Conservation (phyloP, 2,329 filamentous ascomycete species). For the Didymella sp. region DNA sequence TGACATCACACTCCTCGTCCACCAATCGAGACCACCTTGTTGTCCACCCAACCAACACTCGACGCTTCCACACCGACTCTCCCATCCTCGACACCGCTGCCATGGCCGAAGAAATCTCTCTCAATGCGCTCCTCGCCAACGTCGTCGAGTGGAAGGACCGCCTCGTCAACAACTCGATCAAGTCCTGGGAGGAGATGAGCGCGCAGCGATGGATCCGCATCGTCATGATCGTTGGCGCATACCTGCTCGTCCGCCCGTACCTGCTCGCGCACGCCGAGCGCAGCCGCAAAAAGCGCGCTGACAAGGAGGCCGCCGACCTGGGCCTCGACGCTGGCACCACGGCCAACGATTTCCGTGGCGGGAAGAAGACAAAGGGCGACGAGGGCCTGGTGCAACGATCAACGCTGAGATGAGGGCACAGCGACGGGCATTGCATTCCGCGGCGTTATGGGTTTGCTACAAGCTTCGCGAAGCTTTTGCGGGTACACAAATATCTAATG, state of each 20-base stretch:
- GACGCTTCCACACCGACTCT: neutral
- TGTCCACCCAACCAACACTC: neutral
- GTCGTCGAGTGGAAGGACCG: conserved; percentile 46
- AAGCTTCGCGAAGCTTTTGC: conserved; percentile 34
- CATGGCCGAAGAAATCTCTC: conserved; percentile 27
- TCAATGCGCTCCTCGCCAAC: conserved; percentile 26
- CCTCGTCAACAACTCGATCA: conserved; percentile 51
- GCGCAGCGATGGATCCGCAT: conserved; percentile 67
- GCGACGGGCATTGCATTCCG: conserved; percentile 17
- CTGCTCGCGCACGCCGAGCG: conserved; percentile 71
- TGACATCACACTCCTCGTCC: conserved; percentile 3
- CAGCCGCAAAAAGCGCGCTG: conserved; percentile 68
- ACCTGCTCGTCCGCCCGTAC: conserved; percentile 74
- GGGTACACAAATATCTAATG: conserved; percentile 24
- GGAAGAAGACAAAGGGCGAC: conserved; percentile 56
- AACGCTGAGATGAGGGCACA: conserved; percentile 44
- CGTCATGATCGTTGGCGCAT: conserved; percentile 73
- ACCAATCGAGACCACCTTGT: neutral
- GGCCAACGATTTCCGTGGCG: conserved; percentile 45
- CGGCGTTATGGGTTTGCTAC: conserved; percentile 20
- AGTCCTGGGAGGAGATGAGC: conserved; percentile 54
- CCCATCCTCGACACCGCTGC: conserved; percentile 3
- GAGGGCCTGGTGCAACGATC: conserved; percentile 77
- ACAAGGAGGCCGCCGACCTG: conserved; percentile 56
- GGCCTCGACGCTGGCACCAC: conserved; percentile 39